phyloP scores from a whole-genome alignment of 306 rosid species.

The Cucumis melo region DNA sequence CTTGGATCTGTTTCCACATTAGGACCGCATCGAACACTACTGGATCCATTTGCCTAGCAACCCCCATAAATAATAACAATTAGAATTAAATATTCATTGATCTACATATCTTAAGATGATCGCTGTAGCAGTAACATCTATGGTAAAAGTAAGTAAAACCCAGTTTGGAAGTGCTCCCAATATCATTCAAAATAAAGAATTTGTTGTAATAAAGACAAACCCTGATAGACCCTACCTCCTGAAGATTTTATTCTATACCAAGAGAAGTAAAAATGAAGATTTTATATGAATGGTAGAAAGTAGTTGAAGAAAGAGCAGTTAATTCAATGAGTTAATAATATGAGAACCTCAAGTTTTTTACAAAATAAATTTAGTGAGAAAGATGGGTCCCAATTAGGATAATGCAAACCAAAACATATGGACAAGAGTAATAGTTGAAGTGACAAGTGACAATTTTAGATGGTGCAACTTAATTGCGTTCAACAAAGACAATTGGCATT shows the following conservation, averaged over 20 bases:
- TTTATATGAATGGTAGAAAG: not conserved
- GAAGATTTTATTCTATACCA: not conserved
- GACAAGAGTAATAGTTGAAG: not conserved
- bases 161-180: not conserved
- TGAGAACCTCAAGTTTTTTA: not conserved
- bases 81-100: not conserved
- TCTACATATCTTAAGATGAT: not conserved
- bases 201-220: not conserved
- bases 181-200: not conserved
- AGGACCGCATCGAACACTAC: conserved; percentile 64
- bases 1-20: conserved; percentile 80
- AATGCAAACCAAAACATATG: not conserved
- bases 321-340: not conserved
- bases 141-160: not conserved
- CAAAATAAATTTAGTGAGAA: not conserved
- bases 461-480: not conserved
- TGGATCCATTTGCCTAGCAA: conserved; percentile 77
- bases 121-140: not conserved
- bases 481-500: conserved; percentile 9
- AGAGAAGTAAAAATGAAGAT: not conserved
- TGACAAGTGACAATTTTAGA: not conserved
- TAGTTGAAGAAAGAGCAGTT: not conserved
- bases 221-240: not conserved
- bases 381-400: conserved; percentile 1
- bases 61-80: conserved; percentile 1